Evolutionary conservation across 2,329 filamentous ascomycete genomes (phyloP).

Genomic region (Beauveria sp.): DNA sequence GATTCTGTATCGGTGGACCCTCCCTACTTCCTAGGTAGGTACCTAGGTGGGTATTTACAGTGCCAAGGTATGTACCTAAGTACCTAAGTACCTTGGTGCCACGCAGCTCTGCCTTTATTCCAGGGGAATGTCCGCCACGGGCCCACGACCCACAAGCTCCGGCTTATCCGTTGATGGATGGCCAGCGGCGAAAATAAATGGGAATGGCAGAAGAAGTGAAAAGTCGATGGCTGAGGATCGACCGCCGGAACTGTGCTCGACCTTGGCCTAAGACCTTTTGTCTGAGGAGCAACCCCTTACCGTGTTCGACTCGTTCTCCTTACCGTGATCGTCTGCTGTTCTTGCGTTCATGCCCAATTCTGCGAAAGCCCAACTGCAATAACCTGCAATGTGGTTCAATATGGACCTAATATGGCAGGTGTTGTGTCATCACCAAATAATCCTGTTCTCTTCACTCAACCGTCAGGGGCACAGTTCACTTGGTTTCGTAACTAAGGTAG

Average conservation of each 20-base stretch:
- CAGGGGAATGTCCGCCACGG: background rate
- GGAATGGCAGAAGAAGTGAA: background rate
- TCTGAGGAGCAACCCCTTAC: no score
- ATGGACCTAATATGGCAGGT: background rate
- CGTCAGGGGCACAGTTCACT: background rate
- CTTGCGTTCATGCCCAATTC: no score
- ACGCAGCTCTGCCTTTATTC: background rate
- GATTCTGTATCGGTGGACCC: background rate
- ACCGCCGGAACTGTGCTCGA: background rate
- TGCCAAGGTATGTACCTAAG: no score
- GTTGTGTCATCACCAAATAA: background rate
- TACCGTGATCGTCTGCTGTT: no score
- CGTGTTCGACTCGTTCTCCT: no score
- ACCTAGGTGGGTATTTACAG: background rate
- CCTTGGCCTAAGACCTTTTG: no score
- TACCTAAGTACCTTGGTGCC: background rate
- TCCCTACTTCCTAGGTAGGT: background rate
- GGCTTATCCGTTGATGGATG: slow-evolving; percentile 4
- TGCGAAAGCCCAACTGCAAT: no score
- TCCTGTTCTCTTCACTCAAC: background rate
- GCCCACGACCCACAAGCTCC: background rate
- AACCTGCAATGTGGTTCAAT: background rate
- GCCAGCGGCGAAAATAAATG: background rate
- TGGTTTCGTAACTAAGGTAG: no score
- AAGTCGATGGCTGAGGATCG: slow-evolving; percentile 1